A percentile compares a stretch with the other conserved stretches of the same genome.
Evolutionary conservation across 1,284 basidiomycete species (phyloP).

Genomic region (Malassezia vespertilionis): DNA sequence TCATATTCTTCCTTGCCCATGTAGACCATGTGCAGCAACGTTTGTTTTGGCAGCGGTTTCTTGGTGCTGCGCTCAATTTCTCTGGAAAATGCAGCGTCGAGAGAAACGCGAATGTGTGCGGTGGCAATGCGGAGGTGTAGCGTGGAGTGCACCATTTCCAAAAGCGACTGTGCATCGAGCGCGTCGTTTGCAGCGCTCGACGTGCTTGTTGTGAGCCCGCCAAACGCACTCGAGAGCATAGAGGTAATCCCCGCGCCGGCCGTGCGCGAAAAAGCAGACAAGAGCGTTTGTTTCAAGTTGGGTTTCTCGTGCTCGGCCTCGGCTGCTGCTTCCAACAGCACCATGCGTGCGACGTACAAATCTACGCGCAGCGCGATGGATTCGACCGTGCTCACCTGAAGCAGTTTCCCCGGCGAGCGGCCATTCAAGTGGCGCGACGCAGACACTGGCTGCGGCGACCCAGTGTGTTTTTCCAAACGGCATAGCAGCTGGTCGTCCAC

Average conservation of each 20-base stretch:
- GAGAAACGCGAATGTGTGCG: slow-evolving; percentile 64
- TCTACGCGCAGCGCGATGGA: slow-evolving; percentile 67
- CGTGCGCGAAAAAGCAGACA: slow-evolving; percentile 34
- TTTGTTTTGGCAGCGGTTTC: slow-evolving; percentile 72
- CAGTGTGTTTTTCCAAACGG: slow-evolving; percentile 61
- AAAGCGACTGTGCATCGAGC: slow-evolving; percentile 16
- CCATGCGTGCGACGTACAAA: slow-evolving; percentile 70
- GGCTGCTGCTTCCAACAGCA: slow-evolving; percentile 50
- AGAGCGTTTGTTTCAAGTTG: slow-evolving; percentile 23
- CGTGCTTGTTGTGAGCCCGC: slow-evolving; percentile 24
- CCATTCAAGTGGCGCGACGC: slow-evolving; percentile 54
- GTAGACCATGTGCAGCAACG: slow-evolving; percentile 77
- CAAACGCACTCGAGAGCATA: slow-evolving; percentile 45
- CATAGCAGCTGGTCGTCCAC: slow-evolving; percentile 65
- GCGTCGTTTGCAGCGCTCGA: background rate
- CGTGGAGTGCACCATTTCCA: slow-evolving; percentile 51
- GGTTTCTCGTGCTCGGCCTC: slow-evolving; percentile 60
- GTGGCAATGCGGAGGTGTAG: slow-evolving; percentile 73
- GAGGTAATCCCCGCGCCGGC: slow-evolving; percentile 41
- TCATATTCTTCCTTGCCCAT: slow-evolving; percentile 73
- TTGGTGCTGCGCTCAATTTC: slow-evolving; percentile 87
- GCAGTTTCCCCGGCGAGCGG: slow-evolving; percentile 53
- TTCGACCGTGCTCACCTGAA: slow-evolving; percentile 60
- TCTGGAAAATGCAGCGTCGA: slow-evolving; percentile 61
- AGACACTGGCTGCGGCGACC: slow-evolving; percentile 54